Conservation (phyloP, 176 grass and related monocot species). For the Carex pumila region DNA sequence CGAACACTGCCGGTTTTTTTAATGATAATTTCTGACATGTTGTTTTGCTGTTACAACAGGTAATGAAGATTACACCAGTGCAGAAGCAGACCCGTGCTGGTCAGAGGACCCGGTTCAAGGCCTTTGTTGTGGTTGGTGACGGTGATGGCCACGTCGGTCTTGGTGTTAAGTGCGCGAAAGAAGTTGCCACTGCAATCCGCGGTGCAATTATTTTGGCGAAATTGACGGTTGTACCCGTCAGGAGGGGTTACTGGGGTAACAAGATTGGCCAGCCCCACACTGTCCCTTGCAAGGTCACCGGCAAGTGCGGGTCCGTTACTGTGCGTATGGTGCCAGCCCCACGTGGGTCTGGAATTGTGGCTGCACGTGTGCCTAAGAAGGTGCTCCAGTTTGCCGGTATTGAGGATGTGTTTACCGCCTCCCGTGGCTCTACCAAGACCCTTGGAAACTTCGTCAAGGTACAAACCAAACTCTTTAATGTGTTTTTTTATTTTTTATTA, state of each 20-base stretch:
- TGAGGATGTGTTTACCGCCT: slow-evolving; percentile 75
- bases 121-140: slow-evolving; percentile 83
- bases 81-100: slow-evolving; percentile 93
- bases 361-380: slow-evolving; percentile 71
- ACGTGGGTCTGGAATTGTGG: slow-evolving; percentile 61
- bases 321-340: slow-evolving; percentile 82
- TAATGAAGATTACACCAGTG: slow-evolving; percentile 85
- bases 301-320: slow-evolving; percentile 75
- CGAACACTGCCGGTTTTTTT: neutral
- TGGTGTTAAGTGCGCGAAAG: slow-evolving; percentile 83
- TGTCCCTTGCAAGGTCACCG: slow-evolving; percentile 86
- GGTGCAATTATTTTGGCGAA: slow-evolving; percentile 86
- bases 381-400: slow-evolving; percentile 82
- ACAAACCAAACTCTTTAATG: neutral
- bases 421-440: slow-evolving; percentile 68
- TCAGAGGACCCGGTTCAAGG: slow-evolving; percentile 84
- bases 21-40: neutral
- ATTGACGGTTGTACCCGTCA: slow-evolving; percentile 57
- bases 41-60: slow-evolving; percentile 5
- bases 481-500: neutral
- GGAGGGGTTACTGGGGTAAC: slow-evolving; percentile 85
- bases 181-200: slow-evolving; percentile 86
- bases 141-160: slow-evolving; percentile 70
- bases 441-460: slow-evolving; percentile 90
- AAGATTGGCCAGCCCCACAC: slow-evolving; percentile 85